These are phyloP conservation scores for Cystobasidiaceae sp. DNA, from an alignment of 1,284 basidiomycete species.

Conservation along the genomic window DNA sequence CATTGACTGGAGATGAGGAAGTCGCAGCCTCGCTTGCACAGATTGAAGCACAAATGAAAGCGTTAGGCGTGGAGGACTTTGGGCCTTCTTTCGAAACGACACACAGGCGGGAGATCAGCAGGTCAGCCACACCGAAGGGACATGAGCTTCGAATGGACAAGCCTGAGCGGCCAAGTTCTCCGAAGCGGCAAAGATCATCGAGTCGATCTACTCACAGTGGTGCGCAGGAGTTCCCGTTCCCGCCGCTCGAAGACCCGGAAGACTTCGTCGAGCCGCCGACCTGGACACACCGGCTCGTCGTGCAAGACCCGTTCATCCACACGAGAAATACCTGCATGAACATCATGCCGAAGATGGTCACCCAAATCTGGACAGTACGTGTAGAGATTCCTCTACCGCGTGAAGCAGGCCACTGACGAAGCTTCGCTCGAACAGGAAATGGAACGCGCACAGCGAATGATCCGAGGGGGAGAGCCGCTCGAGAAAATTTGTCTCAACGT, in stretches of 20 bases:
- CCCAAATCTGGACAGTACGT: slow-evolving; percentile 30
- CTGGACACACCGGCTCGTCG: slow-evolving; percentile 44
- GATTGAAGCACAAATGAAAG: background rate
- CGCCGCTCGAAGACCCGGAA: slow-evolving; percentile 17
- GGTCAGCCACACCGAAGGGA: too few relatives aligned
- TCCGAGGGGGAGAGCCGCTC: background rate
- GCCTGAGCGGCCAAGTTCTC: too few relatives aligned
- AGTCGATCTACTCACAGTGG: too few relatives aligned
- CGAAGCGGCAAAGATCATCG: too few relatives aligned
- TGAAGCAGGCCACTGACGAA: background rate
- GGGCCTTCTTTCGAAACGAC: background rate
- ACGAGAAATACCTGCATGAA: slow-evolving; percentile 46
- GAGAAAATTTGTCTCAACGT: slow-evolving; percentile 13
- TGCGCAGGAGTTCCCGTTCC: slow-evolving; percentile 18
- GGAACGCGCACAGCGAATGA: slow-evolving; percentile 16
- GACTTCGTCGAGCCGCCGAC: slow-evolving; percentile 39
- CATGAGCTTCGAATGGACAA: too few relatives aligned
- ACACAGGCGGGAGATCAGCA: too few relatives aligned
- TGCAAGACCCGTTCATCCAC: slow-evolving; percentile 47
- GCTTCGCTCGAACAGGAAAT: slow-evolving; percentile 8
- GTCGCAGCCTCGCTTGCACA: background rate
- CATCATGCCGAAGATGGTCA: slow-evolving; percentile 38
- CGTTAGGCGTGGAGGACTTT: background rate
- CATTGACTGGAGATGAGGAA: too few relatives aligned
- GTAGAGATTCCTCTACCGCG: background rate